phyloP scores from a whole-genome alignment of 768 basidiomycete species.

The Lentinula raphanica region DNA sequence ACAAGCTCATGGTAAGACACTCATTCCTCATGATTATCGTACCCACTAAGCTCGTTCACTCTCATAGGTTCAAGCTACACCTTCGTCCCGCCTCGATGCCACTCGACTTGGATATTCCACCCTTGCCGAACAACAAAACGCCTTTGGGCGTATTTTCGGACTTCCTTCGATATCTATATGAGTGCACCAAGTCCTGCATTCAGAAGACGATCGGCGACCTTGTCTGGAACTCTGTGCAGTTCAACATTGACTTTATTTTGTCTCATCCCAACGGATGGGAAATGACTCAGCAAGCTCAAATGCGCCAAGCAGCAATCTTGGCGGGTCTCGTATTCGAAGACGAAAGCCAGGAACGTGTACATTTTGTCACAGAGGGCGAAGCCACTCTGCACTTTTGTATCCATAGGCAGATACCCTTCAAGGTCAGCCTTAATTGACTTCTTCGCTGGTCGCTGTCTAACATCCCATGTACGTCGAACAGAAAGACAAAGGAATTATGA shows the following conservation, averaged over 20 bases:
- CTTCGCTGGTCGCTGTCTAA: too few relatives aligned
- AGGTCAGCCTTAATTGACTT: too few relatives aligned
- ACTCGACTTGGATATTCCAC: constrained; percentile 19
- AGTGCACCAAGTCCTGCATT: constrained; percentile 43
- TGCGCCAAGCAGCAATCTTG: constrained; percentile 48
- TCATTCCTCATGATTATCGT: too few relatives aligned
- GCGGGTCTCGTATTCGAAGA: constrained; percentile 47
- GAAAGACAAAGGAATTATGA: constrained; percentile 25
- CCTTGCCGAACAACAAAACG: constrained; percentile 38
- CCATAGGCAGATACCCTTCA: too few relatives aligned
- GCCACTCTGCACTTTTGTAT: constrained; percentile 58
- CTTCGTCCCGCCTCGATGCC: constrained; percentile 22
- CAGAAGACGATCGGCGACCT: constrained; percentile 39
- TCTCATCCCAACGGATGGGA: constrained; percentile 68
- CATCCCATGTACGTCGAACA: too few relatives aligned
- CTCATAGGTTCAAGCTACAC: constrained; percentile 36
- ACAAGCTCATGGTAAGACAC: constrained; percentile 38
- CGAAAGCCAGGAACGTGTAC: constrained; percentile 37
- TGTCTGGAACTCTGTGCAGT: constrained; percentile 41
- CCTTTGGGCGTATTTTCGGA: constrained; percentile 42
- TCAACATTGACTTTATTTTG: constrained; percentile 44
- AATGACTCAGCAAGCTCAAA: constrained; percentile 50
- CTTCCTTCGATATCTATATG: constrained; percentile 43
- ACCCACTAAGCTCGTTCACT: background rate
- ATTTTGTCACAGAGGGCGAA: constrained; percentile 61